Evolutionary conservation across 306 rosid species (phyloP).

Genomic region (Malus sieversii): DNA sequence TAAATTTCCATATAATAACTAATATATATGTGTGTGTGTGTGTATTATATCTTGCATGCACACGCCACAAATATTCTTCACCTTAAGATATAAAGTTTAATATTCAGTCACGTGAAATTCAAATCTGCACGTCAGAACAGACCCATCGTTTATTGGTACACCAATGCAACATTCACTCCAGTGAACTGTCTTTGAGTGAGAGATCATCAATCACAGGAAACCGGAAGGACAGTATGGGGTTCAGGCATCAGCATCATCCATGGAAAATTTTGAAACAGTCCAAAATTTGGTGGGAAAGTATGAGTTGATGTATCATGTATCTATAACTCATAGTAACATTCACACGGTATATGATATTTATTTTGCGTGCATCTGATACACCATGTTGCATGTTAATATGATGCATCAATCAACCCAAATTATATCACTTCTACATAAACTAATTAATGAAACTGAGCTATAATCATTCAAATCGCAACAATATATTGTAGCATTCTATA

Average conservation of each 20-base stretch:
- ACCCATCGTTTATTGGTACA: not conserved
- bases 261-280: not conserved
- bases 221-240: not conserved
- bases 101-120: not conserved
- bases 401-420: not conserved
- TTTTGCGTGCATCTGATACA: not conserved
- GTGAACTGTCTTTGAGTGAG: not conserved
- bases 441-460: too few species aligned
- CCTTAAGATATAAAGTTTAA: not conserved
- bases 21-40: too few species aligned
- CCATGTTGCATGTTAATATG: not conserved
- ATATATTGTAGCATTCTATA: too few species aligned
- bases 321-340: not conserved
- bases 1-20: not conserved
- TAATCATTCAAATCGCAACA: not conserved
- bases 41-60: not conserved
- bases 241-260: not conserved
- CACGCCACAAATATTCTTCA: not conserved
- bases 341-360: not conserved
- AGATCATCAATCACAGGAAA: not conserved
- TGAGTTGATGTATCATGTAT: not conserved
- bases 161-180: not conserved
- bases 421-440: not conserved
- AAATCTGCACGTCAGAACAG: not conserved
- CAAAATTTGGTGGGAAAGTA: not conserved